These are phyloP conservation scores for Benincasa hispida DNA, from an alignment of 306 rosid species.

Conservation along the genomic window DNA sequence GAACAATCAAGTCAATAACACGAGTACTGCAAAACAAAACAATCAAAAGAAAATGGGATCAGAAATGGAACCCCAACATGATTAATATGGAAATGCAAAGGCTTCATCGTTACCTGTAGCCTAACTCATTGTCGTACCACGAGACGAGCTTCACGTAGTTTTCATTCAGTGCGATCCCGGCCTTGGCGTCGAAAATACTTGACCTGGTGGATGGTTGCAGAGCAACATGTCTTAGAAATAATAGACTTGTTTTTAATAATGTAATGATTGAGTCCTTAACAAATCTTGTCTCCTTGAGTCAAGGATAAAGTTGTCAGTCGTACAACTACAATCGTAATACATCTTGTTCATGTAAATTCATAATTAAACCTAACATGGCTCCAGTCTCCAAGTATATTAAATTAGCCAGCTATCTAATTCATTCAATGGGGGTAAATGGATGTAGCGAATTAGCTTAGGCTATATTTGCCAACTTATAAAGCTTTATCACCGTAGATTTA, in stretches of 20 bases:
- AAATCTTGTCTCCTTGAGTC: background rate
- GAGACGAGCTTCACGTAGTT: conserved; percentile 39
- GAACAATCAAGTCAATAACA: conserved; percentile 46
- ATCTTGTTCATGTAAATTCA: background rate
- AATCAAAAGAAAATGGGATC: background rate
- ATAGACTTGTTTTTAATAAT: background rate
- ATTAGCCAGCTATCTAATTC: too few relatives aligned
- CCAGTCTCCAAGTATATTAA: too few relatives aligned
- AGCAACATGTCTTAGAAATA: background rate
- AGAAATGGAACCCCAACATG: background rate
- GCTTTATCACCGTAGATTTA: too few relatives aligned
- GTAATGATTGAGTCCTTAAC: background rate
- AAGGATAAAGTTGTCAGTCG: background rate
- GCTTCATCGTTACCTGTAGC: conserved; percentile 44
- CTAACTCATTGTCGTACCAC: conserved; percentile 78
- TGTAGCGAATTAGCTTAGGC: too few relatives aligned
- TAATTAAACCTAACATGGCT: too few relatives aligned
- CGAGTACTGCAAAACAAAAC: conserved; percentile 43
- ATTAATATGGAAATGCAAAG: background rate
- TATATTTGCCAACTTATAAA: too few relatives aligned
- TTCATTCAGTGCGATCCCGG: conserved; percentile 55
- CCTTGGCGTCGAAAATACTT: conserved; percentile 67
- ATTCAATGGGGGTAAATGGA: too few relatives aligned
- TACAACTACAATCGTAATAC: background rate
- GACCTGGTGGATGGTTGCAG: conserved; percentile 44